Evolutionary conservation across 495 filamentous ascomycete genomes (phyloP).

Genomic region (Aspergillus funiculosus): DNA sequence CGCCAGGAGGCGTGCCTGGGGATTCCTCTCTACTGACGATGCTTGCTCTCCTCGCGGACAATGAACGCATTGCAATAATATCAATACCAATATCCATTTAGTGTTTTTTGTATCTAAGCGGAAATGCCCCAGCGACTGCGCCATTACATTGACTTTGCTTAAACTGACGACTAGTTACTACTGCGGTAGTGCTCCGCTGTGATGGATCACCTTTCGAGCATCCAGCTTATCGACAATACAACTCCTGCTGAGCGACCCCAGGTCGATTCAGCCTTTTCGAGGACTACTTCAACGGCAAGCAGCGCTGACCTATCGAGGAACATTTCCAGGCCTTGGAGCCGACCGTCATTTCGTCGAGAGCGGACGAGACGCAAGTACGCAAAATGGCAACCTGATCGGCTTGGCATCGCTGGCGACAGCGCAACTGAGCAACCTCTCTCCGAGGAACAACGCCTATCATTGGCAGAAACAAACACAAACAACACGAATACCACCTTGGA

Average conservation of each 20-base stretch:
- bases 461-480: slow-evolving; percentile 17
- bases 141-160: too few relatives aligned
- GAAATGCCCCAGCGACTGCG: not conserved
- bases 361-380: slow-evolving; percentile 54
- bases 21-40: too few relatives aligned
- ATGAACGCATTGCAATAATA: too few relatives aligned
- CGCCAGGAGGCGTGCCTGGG: too few relatives aligned
- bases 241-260: slow-evolving; percentile 23
- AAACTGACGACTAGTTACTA: not conserved
- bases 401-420: slow-evolving; percentile 27
- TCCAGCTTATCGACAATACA: slow-evolving; percentile 41
- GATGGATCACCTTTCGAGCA: slow-evolving; percentile 28
- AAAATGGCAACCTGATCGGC: slow-evolving; percentile 54
- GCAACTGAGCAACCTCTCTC: slow-evolving; percentile 13
- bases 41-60: too few relatives aligned
- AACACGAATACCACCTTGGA: not conserved
- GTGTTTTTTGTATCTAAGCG: too few relatives aligned
- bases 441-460: not conserved
- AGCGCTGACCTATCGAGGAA: slow-evolving; percentile 16
- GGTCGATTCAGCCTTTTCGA: slow-evolving; percentile 20
- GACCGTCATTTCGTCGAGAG: slow-evolving; percentile 41
- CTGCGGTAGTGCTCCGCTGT: too few relatives aligned
- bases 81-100: too few relatives aligned
- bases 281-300: slow-evolving; percentile 17
- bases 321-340: slow-evolving; percentile 31